Base-by-base conservation (phyloP, 2,329 filamentous ascomycete species). In the Trichoderma sp. region DNA sequence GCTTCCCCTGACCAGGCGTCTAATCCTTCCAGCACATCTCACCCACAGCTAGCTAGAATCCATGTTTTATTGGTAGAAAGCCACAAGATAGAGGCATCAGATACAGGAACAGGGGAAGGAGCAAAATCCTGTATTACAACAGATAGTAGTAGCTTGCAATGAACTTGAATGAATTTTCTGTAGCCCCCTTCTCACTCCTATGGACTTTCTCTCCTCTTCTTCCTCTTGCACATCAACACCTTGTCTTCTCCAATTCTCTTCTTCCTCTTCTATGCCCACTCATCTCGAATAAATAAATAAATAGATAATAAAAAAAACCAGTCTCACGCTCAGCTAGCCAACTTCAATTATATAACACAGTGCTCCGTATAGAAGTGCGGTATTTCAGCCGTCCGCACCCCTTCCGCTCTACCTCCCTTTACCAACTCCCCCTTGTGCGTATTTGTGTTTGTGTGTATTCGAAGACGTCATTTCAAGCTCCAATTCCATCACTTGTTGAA, bases 321-420 rank as follows among this genome's bases (percentile, higher is more conserved):
- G 29, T 58, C 63, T 55, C 53, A 67, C 55, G 63, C 63, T 66
- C 53, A 67, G 29, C 53, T 59, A 59, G 55, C 63, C 63, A 67
- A 67, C 55, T 67, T 49, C 63, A 19, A 67, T 58, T 58, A 67
- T 59, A 59, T 67, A 59, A 67, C 35, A 67, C 63, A 57, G 16
- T 49, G 21, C 47, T 49, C 47, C 47, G 47, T 49, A 49, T 49
- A 56, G 53, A 19, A 8, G 40, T 49, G 40, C 63, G 53, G 63
- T 58, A 52, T 37, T 29, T 33, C 63, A 35, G 53, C n/a, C 14
- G 49, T 59, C 63, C 53, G 63, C 43, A 19, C 29, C 47, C 47
- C 29, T 52, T 43, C 24, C 40, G 40, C 24, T 62, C 40, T 10
- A 29, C 33, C 37, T n/a, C 57, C 21, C 49, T 40, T 35, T 13